A percentile compares a stretch with the other conserved stretches of the same genome.
phyloP scores from a whole-genome alignment of 345 rosid species.

The Camelina sativa region DNA sequence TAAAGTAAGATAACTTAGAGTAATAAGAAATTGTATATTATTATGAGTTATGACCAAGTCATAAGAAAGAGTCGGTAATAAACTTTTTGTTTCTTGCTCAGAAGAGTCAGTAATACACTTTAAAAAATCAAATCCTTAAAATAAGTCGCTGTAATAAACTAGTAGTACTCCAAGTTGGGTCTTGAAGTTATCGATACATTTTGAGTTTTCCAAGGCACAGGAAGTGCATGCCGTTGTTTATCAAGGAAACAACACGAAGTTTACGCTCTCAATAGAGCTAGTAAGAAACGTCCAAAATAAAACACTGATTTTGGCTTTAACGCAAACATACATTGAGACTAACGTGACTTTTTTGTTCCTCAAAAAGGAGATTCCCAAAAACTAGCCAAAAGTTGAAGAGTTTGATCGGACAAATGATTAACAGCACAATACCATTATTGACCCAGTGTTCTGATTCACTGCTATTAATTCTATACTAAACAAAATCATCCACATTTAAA shows the following conservation, averaged over 20 bases:
- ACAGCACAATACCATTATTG: not conserved
- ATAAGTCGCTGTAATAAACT: not conserved
- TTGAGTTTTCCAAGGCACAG: not conserved
- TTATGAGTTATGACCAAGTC: not conserved
- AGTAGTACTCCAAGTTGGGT: constrained; percentile 4
- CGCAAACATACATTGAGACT: not conserved
- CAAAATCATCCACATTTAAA: not conserved
- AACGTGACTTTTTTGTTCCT: constrained; percentile 28
- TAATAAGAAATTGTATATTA: not conserved
- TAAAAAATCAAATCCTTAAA: not conserved
- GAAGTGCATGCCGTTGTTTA: constrained; percentile 6
- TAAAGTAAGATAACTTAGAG: not conserved
- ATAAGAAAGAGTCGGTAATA: not conserved
- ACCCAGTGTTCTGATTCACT: not conserved
- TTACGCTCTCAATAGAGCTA: not conserved
- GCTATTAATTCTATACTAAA: constrained; percentile 6
- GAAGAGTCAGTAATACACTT: not conserved
- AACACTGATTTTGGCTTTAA: not conserved
- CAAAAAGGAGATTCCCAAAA: not conserved
- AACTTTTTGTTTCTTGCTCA: not conserved
- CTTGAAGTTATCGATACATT: not conserved
- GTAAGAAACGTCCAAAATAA: not conserved
- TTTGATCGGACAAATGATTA: constrained; percentile 13
- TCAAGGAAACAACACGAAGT: constrained; percentile 14
- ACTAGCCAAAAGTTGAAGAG: constrained; percentile 15